Conservation (phyloP, 2,329 filamentous ascomycete genomes). For the Proliferodiscus dingleyae region DNA sequence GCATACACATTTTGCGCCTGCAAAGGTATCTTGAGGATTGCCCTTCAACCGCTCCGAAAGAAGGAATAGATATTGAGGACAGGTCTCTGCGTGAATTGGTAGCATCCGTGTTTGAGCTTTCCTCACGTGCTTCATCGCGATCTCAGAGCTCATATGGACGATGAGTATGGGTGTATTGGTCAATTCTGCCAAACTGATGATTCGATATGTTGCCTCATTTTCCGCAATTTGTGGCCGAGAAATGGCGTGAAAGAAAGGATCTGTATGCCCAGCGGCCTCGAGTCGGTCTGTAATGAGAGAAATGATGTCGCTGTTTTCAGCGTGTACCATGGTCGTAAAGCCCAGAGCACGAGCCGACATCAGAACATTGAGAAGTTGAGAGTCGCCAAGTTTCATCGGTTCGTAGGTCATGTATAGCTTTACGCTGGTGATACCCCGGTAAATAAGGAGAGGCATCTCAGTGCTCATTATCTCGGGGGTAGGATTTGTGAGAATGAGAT, state of each 20-base stretch:
- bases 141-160: constrained; percentile 46
- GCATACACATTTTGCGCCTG: constrained; percentile 51
- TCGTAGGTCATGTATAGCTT: constrained; percentile 52
- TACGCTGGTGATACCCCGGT: constrained; percentile 42
- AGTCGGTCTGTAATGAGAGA: constrained; percentile 38
- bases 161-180: constrained; percentile 48
- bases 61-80: constrained; percentile 54
- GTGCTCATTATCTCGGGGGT: constrained; percentile 34
- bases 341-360: constrained; percentile 39
- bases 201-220: constrained; percentile 46
- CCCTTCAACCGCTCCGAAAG: constrained; percentile 42
- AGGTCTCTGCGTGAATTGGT: constrained; percentile 53
- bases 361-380: constrained; percentile 46
- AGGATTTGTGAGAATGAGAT: constrained; percentile 46
- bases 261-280: constrained; percentile 35
- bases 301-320: constrained; percentile 44
- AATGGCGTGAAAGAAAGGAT: constrained; percentile 42
- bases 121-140: constrained; percentile 44
- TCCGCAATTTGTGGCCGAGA: constrained; percentile 43
- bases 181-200: constrained; percentile 45
- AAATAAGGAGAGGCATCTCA: constrained; percentile 38
- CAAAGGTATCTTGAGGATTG: constrained; percentile 36
- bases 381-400: constrained; percentile 44
- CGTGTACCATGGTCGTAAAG: constrained; percentile 46
- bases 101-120: constrained; percentile 45